Percentiles rank a stretch among this genome's conserved stretches.
phyloP scores from a whole-genome alignment of 257 asterid genomes.

The Cynanchum wilfordii region DNA sequence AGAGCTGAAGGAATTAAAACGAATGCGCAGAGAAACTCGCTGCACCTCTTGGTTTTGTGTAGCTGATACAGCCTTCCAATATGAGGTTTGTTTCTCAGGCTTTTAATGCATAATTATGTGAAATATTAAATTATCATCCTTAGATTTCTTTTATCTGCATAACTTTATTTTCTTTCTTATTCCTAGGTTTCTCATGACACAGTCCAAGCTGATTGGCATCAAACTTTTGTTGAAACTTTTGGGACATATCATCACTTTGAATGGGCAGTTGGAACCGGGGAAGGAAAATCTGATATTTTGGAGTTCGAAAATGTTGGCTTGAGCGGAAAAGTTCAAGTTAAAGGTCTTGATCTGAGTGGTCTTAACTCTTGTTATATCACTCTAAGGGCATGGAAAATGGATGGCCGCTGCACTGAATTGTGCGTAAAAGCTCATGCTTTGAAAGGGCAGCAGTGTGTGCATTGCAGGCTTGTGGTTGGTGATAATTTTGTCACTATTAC shows the following conservation, averaged over 20 bases:
- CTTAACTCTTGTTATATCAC: slow-evolving; percentile 84
- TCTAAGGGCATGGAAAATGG: slow-evolving; percentile 80
- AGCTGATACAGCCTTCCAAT: slow-evolving; percentile 88
- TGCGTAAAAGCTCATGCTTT: slow-evolving; percentile 95
- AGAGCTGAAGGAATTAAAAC: slow-evolving; percentile 91
- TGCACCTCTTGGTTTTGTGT: slow-evolving; percentile 96
- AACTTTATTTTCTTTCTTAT: slow-evolving; percentile 15
- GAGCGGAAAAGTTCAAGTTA: slow-evolving; percentile 73
- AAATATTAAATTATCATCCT: neutral
- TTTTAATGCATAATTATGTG: neutral
- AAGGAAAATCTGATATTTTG: slow-evolving; percentile 88
- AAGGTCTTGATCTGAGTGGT: slow-evolving; percentile 82
- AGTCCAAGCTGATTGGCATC: slow-evolving; percentile 90
- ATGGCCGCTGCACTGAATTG: slow-evolving; percentile 80
- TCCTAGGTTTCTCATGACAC: slow-evolving; percentile 80
- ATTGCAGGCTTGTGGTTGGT: slow-evolving; percentile 91
- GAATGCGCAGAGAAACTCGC: slow-evolving; percentile 74
- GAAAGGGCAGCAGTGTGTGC: slow-evolving; percentile 88
- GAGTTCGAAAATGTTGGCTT: slow-evolving; percentile 91
- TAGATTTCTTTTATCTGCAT: neutral
- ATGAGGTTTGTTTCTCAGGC: slow-evolving; percentile 52
- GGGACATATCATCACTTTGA: slow-evolving; percentile 82
- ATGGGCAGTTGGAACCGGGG: slow-evolving; percentile 97
- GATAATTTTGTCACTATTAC: slow-evolving; percentile 81
- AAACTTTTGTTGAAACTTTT: slow-evolving; percentile 65